Conservation (phyloP, 768 basidiomycete genomes). For the Mycena rosella region DNA sequence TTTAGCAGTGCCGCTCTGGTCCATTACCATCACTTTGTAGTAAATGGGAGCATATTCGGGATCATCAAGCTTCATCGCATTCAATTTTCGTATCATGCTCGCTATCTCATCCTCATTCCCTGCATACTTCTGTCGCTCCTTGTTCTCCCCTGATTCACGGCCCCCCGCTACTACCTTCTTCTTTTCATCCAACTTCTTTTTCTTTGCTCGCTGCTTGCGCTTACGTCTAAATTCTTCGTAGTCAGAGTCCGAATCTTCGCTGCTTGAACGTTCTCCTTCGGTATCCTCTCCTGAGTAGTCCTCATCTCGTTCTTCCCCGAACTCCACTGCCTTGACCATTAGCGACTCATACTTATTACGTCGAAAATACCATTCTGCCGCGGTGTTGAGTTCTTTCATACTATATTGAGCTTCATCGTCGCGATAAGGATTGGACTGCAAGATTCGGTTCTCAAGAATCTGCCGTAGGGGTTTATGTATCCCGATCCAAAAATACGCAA, state of each 20-base stretch:
- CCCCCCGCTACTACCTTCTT: not conserved
- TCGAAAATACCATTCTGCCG: slow-evolving; percentile 21
- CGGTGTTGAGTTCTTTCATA: not conserved
- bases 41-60: slow-evolving; percentile 27
- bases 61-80: slow-evolving; percentile 27
- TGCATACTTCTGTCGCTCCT: not conserved
- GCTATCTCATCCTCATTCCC: not conserved
- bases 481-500: not conserved
- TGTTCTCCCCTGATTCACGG: not conserved
- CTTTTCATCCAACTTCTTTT: not conserved
- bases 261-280: not conserved
- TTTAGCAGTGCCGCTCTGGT: not conserved
- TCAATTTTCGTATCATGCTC: slow-evolving; percentile 7
- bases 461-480: not conserved
- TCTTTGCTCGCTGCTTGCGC: not conserved
- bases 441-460: not conserved
- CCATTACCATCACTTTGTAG: slow-evolving; percentile 28
- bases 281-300: slow-evolving; percentile 9
- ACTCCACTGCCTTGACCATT: slow-evolving; percentile 1
- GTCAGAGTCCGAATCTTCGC: not conserved
- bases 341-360: slow-evolving; percentile 11
- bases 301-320: slow-evolving; percentile 17
- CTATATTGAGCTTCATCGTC: not conserved
- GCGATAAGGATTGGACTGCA: not conserved
- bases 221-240: not conserved